These are phyloP conservation scores for Pichia californica DNA, from an alignment of 805 yeast species.

Conservation along the genomic window DNA sequence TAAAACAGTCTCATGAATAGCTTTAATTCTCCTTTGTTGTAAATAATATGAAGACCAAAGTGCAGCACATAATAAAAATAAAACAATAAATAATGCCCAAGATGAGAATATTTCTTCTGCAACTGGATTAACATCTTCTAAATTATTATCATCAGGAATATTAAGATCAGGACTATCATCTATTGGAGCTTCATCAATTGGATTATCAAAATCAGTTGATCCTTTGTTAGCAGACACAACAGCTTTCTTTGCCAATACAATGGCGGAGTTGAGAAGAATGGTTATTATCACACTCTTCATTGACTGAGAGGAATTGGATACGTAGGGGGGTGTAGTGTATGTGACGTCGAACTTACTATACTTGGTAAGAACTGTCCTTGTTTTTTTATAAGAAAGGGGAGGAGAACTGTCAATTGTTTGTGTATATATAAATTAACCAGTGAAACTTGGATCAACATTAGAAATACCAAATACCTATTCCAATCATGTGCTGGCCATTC, in stretches of 20 bases:
- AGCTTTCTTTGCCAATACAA: conserved; percentile 1
- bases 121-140: conserved; percentile 70
- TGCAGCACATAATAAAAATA: conserved; percentile 77
- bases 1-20: conserved; percentile 95
- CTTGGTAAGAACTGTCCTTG: no score
- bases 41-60: conserved; percentile 92
- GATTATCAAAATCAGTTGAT: conserved; percentile 15
- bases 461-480: no score
- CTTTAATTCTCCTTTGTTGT: conserved; percentile 85
- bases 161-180: conserved; percentile 36
- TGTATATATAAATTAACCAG: no score
- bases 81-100: conserved; percentile 90
- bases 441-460: no score
- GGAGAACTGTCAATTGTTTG: no score
- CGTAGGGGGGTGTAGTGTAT: no score
- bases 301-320: no score
- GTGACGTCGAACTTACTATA: no score
- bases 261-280: not conserved
- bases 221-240: conserved; percentile 1
- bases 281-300: conserved; percentile 5
- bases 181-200: conserved; percentile 31
- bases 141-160: conserved; percentile 43
- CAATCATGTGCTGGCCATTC: no score
- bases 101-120: conserved; percentile 94
- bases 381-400: no score